Evolutionary conservation across 805 yeast species (phyloP), one percentile per base, ranked within the genome.

Genomic region (Scheffersomyces lignosus): DNA sequence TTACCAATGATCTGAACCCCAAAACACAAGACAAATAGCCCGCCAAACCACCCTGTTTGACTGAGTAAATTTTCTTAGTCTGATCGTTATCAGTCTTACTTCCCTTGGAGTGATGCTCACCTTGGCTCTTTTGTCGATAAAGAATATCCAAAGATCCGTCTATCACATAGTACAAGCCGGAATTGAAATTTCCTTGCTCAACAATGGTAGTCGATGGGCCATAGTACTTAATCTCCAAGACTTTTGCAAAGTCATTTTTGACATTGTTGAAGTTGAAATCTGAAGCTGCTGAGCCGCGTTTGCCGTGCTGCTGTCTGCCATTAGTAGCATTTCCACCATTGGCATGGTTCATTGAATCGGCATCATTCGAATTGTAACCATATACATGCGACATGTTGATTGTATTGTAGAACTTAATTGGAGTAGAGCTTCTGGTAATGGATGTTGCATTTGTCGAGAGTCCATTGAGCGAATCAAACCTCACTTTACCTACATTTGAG

Each of bases 11-110:
- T 40, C 81, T 78, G 44, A 83, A 79, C 0, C 96, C 93, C 7
- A 89, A 74, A 12, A 90, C 59, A 0, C 95, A 76, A 3, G 95
- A 87, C 31, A 91, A 58, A 53, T 87, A 91, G 0, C 98, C 98
- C 0, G 91, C 95, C 12, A 91, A 58, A 3, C 93, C 93, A 5
- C 97, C 97, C 2, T 82, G 70, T 12, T 72, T 63, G 1, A 88
- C 80, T 0, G 80, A 73, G 47, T 81, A 82, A 1, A 87, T 48
- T 18, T 60, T 58, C 26, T 69, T 72, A 26, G 37, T 18, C 6
- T 20, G 16, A 6, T 29, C 23, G 7, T 26, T 25, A 9, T 26
- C 25, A 17, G 18, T 15, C 9, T 31, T 22, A 4, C 20, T 3
- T 17, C 36, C 20, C n/a, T n/a, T n/a, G n/a, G n/a, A n/a, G n/a